Percentiles rank a stretch among this genome's conserved stretches.
Conservation (phyloP, 2,329 filamentous ascomycete genomes). For the Xylaria multiplex region DNA sequence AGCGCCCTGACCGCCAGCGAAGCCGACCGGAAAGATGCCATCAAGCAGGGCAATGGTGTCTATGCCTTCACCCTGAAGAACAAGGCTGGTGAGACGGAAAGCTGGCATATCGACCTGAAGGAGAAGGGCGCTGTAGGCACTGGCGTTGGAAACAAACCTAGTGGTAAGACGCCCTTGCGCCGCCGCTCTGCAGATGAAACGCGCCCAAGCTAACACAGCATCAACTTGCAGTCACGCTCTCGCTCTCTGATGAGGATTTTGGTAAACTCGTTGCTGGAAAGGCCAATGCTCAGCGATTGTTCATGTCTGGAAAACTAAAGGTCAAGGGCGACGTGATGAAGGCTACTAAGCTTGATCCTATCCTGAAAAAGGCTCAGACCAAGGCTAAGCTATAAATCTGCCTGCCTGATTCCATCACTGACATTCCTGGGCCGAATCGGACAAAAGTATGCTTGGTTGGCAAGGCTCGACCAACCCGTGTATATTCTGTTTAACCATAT, state of each 20-base stretch:
- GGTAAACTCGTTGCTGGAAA: constrained; percentile 83
- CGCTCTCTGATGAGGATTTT: constrained; percentile 88
- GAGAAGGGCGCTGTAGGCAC: constrained; percentile 83
- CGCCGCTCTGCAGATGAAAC: constrained; percentile 4
- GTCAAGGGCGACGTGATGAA: constrained; percentile 99
- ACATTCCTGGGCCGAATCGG: constrained; percentile 17
- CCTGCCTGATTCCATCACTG: not conserved
- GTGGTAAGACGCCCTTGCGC: constrained; percentile 68
- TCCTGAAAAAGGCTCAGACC: constrained; percentile 86
- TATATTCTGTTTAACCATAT: constrained; percentile 33
- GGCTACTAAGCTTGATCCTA: constrained; percentile 93
- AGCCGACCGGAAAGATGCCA: constrained; percentile 80
- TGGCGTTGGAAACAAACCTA: constrained; percentile 82
- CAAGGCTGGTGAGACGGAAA: constrained; percentile 77
- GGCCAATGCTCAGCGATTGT: constrained; percentile 92
- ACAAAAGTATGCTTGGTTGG: constrained; percentile 22
- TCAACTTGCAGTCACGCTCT: constrained; percentile 75
- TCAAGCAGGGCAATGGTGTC: constrained; percentile 87
- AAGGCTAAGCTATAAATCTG: constrained; percentile 81
- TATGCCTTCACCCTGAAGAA: constrained; percentile 97
- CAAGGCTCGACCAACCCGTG: constrained; percentile 15
- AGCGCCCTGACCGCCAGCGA: constrained; percentile 73
- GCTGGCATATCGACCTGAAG: constrained; percentile 97
- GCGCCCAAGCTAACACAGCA: constrained; percentile 17
- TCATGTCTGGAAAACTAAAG: constrained; percentile 99